Evolutionary conservation across 169 alveolate species (phyloP).

Genomic region (Plasmodium adleri): DNA sequence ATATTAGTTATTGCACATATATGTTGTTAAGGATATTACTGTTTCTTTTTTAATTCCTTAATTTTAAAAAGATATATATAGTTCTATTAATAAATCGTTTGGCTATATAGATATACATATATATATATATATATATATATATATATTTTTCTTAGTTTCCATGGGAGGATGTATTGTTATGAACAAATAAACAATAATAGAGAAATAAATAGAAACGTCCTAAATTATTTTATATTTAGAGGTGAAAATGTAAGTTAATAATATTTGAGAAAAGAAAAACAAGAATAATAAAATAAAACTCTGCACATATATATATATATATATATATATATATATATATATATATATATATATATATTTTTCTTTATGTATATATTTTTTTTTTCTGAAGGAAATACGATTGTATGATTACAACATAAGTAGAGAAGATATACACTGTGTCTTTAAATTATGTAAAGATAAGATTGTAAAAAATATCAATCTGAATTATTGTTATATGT

Average conservation of each 20-base stretch:
- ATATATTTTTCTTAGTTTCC: conserved; percentile 16
- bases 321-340: not conserved
- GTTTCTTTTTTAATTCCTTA: too few relatives aligned
- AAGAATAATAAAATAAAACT: not conserved
- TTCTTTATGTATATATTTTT: not conserved
- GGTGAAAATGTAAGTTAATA: conserved; percentile 36
- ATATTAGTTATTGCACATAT: not conserved
- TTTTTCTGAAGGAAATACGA: conserved; percentile 35
- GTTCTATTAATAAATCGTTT: too few relatives aligned
- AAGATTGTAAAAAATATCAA: conserved; percentile 33
- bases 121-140: not conserved
- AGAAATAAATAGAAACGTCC: conserved; percentile 40
- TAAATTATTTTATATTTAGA: conserved; percentile 38
- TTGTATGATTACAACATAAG: conserved; percentile 57
- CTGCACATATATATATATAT: not conserved
- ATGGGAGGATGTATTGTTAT: conserved; percentile 23
- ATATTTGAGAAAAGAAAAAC: too few relatives aligned
- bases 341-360: not conserved
- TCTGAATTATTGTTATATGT: conserved; percentile 46
- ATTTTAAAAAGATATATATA: too few relatives aligned
- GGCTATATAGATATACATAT: too few relatives aligned
- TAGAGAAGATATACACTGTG: conserved; percentile 42
- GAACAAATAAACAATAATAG: conserved; percentile 26
- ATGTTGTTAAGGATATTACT: too few relatives aligned
- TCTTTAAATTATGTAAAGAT: conserved; percentile 31